phyloP scores from a whole-genome alignment of 371 early-diverging fungal species.

The Chytridiales sp. region DNA sequence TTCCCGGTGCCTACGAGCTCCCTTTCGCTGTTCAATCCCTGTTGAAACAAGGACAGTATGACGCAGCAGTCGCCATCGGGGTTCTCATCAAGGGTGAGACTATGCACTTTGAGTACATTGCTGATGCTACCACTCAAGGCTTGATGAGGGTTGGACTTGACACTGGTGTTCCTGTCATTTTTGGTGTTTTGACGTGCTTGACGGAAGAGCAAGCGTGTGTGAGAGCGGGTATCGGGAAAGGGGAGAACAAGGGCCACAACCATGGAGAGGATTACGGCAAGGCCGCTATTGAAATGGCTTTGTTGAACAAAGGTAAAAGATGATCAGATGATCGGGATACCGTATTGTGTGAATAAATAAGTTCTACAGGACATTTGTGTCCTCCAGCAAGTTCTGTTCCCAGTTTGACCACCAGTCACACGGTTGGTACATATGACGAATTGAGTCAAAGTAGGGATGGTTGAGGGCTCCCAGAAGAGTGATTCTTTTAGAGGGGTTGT shows the following conservation, averaged over 20 bases:
- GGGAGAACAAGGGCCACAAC: conserved; percentile 72
- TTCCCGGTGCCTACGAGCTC: conserved; percentile 92
- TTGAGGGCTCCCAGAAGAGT: no score
- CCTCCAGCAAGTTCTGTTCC: no score
- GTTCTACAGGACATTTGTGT: no score
- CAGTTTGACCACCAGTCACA: no score
- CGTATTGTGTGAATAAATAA: no score
- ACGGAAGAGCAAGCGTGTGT: conserved; percentile 86
- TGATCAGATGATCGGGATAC: no score
- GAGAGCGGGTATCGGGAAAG: conserved; percentile 66
- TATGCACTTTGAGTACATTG: conserved; percentile 97
- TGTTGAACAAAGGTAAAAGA: conserved; percentile 10
- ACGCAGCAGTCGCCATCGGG: conserved; percentile 92
- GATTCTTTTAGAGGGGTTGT: no score
- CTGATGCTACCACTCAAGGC: conserved; percentile 86
- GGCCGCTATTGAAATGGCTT: conserved; percentile 93
- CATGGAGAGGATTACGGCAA: conserved; percentile 96
- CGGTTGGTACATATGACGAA: no score
- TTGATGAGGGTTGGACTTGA: conserved; percentile 91
- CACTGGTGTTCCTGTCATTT: conserved; percentile 83
- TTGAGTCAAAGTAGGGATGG: no score
- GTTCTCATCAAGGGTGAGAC: conserved; percentile 95
- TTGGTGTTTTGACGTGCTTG: conserved; percentile 95
- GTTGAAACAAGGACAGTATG: conserved; percentile 47
- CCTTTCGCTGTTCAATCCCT: conserved; percentile 86